Base-by-base conservation (phyloP, 2,329 filamentous ascomycete species). In the Leptographium procerum region DNA sequence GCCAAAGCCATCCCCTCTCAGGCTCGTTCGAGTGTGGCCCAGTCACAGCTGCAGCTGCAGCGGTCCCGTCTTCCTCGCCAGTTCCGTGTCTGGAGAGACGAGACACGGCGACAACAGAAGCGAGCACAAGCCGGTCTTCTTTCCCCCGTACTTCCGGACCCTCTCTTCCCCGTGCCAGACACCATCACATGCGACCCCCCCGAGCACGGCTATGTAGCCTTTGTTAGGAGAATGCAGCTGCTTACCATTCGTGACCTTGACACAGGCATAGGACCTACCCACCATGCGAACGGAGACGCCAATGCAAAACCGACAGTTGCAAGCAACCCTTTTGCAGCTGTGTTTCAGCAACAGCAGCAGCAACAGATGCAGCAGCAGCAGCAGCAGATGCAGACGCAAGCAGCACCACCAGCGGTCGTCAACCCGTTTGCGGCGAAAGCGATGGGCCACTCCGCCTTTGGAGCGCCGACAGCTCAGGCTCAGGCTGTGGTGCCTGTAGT, bases 191-290 rank as follows among this genome's bases (percentile, higher is more conserved):
- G 11, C 22, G 36, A 55, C 14, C 13, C 19, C 6, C 34, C 14
- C 16, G 33, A 19, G 11, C 24, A 6, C 11, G 52, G 52, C 33
- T 54, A 43, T 8, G 10, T 40, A 7, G 33, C 11, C 9, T 26
- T 59, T 4, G 28, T 55, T 2, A 10, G n/a, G 28, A 22, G 8
- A 4, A 60, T 58, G 52, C 43, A 34, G 6, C 9, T 48, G 40
- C 52, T 60, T 52, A 60, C 58, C 19, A 51, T 57, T 28, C 19
- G 13, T 53, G 59, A 57, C 19, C 11, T 11, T 34, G 52, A 47
- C 24, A 50, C 43, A 57, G 57, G 34, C 16, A 45, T 59, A 29
- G 55, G 14, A 36, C n/a, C 9, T 14, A 29, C 19, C 52, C 19
- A 24, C 52, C 19, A 24, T 3, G 29, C 8, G 8, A 53, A 53